These are phyloP conservation scores for Theobroma grandiflorum DNA, from an alignment of 441 rosid species.

Conservation along the genomic window DNA sequence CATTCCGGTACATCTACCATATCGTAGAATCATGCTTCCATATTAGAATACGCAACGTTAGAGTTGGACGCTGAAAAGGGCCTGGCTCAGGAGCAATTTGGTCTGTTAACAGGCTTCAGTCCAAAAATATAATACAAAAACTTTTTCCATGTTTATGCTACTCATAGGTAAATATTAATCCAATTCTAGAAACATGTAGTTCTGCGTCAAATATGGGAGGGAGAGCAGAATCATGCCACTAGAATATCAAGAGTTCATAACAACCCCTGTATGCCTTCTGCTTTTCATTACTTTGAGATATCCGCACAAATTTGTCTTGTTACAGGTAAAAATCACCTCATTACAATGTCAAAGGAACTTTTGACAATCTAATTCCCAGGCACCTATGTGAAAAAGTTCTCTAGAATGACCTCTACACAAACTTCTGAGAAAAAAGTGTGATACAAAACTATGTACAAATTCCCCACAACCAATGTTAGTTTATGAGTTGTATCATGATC, in stretches of 20 bases:
- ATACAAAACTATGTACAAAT: background rate
- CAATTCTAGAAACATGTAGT: background rate
- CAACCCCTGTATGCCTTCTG: background rate
- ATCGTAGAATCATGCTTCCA: background rate
- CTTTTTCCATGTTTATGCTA: background rate
- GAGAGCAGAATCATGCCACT: background rate
- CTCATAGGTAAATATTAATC: too few relatives aligned
- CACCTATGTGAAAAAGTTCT: background rate
- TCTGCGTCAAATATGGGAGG: background rate
- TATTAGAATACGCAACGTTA: background rate
- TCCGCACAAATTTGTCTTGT: slow-evolving; percentile 1
- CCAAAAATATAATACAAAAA: background rate
- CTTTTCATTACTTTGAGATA: background rate
- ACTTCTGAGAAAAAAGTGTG: background rate
- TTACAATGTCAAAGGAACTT: background rate
- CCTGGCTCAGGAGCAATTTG: background rate
- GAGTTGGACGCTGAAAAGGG: background rate
- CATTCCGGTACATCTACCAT: background rate
- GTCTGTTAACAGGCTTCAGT: background rate
- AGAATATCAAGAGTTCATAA: background rate
- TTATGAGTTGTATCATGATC: background rate
- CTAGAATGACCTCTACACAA: background rate
- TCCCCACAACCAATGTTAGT: background rate
- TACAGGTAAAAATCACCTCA: slow-evolving; percentile 9
- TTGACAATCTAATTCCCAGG: background rate